Conservation (phyloP, 139 green algal species). For the Dunaliella primolecta region DNA sequence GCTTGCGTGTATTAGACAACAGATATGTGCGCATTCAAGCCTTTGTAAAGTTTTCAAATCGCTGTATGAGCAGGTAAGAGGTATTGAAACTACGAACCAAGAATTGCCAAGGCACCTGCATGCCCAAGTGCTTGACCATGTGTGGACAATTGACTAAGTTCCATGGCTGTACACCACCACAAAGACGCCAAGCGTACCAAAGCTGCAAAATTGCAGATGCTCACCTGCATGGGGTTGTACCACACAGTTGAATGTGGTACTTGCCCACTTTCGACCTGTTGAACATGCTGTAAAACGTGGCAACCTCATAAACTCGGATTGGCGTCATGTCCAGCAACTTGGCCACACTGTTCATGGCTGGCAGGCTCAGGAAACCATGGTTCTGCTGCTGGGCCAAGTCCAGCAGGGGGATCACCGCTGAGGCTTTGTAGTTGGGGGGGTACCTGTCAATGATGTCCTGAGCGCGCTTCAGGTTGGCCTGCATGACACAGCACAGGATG, state of each 20-base stretch:
- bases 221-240: slow-evolving; percentile 91
- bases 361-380: slow-evolving; percentile 82
- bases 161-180: too few relatives aligned
- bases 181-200: too few relatives aligned
- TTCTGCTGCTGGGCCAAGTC: slow-evolving; percentile 98
- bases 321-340: slow-evolving; percentile 80
- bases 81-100: too few relatives aligned
- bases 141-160: too few relatives aligned
- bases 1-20: too few relatives aligned
- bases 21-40: too few relatives aligned
- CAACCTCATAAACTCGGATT: slow-evolving; percentile 97
- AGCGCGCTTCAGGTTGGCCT: slow-evolving; percentile 46
- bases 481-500: slow-evolving; percentile 15
- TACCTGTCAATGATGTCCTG: slow-evolving; percentile 83
- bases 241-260: slow-evolving; percentile 97
- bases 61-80: too few relatives aligned
- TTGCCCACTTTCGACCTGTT: slow-evolving; percentile 94
- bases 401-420: slow-evolving; percentile 91
- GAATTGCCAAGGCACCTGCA: too few relatives aligned
- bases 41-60: too few relatives aligned
- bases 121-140: too few relatives aligned
- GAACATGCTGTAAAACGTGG: slow-evolving; percentile 99
- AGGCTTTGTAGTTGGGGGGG: slow-evolving; percentile 93
- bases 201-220: too few relatives aligned
- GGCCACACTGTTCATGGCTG: slow-evolving; percentile 90